Evolutionary conservation across 169 alveolate genomes (phyloP), one percentile per base, ranked within the genome.

Genomic region (Plasmodium berghei): DNA sequence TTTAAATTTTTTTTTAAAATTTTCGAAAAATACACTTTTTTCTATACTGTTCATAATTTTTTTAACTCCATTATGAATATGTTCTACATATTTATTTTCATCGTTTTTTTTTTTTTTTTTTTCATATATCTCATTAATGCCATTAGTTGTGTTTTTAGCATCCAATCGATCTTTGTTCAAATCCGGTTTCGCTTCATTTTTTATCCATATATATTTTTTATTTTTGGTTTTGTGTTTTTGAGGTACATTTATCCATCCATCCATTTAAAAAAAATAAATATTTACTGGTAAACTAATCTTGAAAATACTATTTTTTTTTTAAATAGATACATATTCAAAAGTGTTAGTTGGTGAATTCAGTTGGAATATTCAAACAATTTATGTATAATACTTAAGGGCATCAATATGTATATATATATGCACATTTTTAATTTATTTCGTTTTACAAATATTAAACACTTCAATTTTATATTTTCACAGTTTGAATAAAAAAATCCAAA

Each of bases 1-100:
- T 26, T 54, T 80, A 54, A 80, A 67, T 14, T 64, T 48, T 16
- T 64, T 55, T 14, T 18, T 28, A 45, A 80, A 80, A 16, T 64
- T 80, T 66, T 55, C 54, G 48, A 80, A 80, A 70, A 80, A 75
- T 1, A 6, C 48, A 18, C 66, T 75, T 48, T 75, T 75, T 63
- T 75, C 88, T 64, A 75, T 34, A 55, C 20, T 3, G 52, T 8
- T 28, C 22, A 18, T 75, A 54, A 75, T 66, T 20, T 63, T 75
- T 63, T 75, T 64, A n/a, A 75, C 45, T 62, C 63, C 73, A 26
- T 62, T 63, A 40, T 49, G 55, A n/a, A 66, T 20, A 16, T 40
- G 49, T 22, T 75, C 66, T 20, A 52, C 45, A 9, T 48, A 45
- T 28, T 75, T 75, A 8, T 55, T 48, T n/a, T 10, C n/a, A 62